Conservation (phyloP, 2,329 filamentous ascomycete species). For the Aspergillus udagawae region DNA sequence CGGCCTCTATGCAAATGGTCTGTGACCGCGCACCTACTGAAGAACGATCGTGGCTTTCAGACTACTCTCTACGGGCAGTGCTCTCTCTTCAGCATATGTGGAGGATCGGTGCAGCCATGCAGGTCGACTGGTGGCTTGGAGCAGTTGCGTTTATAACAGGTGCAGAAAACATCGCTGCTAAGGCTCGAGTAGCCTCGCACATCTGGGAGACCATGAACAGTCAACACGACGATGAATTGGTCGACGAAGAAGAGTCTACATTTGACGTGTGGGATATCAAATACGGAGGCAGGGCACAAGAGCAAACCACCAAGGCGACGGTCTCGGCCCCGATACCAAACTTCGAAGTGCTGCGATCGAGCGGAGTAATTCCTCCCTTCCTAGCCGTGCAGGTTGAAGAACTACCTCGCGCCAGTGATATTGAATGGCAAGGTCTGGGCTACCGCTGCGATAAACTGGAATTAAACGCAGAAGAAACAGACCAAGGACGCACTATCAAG, state of each 20-base stretch:
- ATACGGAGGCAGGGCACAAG: constrained; percentile 52
- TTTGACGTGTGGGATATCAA: constrained; percentile 50
- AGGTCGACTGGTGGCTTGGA: constrained; percentile 70
- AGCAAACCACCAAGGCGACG: constrained; percentile 23
- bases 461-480: constrained; percentile 13
- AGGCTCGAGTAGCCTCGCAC: constrained; percentile 37
- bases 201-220: constrained; percentile 45
- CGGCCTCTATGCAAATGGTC: constrained; percentile 65
- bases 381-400: constrained; percentile 72
- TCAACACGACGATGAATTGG: constrained; percentile 24
- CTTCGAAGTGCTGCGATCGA: constrained; percentile 22
- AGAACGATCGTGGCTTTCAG: constrained; percentile 22
- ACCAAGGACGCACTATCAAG: constrained; percentile 15
- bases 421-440: constrained; percentile 82
- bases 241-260: constrained; percentile 45
- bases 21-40: constrained; percentile 18
- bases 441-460: constrained; percentile 39
- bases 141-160: constrained; percentile 69
- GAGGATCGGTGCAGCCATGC: constrained; percentile 70
- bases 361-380: constrained; percentile 55
- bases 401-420: constrained; percentile 66
- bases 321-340: constrained; percentile 19
- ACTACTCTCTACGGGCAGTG: constrained; percentile 57
- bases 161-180: constrained; percentile 26
- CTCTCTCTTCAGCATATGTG: constrained; percentile 86